phyloP scores from a whole-genome alignment of 768 basidiomycete species.

The Termitomyces bulborhizus region DNA sequence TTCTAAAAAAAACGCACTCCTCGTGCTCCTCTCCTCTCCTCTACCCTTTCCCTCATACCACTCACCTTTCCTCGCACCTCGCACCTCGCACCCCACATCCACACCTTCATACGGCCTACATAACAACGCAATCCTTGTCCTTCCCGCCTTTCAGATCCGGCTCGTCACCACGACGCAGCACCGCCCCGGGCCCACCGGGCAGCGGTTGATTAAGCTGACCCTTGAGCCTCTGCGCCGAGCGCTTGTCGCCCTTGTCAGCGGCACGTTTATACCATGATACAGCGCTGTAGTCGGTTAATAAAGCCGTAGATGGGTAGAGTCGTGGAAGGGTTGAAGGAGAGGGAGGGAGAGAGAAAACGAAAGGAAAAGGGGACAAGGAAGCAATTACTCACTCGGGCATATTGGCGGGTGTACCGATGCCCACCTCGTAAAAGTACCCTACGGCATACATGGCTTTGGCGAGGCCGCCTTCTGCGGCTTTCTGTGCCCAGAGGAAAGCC shows the following conservation, averaged over 20 bases:
- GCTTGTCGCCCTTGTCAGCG: slow-evolving; percentile 89
- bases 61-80: background rate
- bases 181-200: slow-evolving; percentile 56
- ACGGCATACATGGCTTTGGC: slow-evolving; percentile 97
- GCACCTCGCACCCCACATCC: background rate
- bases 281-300: slow-evolving; percentile 37
- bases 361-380: background rate
- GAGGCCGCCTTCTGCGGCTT: slow-evolving; percentile 87
- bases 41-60: background rate
- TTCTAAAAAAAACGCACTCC: background rate
- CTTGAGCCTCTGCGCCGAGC: slow-evolving; percentile 80
- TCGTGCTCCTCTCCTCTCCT: too few relatives aligned
- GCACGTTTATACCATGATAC: slow-evolving; percentile 83
- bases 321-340: background rate
- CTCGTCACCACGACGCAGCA: slow-evolving; percentile 50
- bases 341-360: too few relatives aligned
- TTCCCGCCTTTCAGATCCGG: slow-evolving; percentile 41
- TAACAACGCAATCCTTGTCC: slow-evolving; percentile 83
- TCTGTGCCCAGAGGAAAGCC: slow-evolving; percentile 96
- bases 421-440: slow-evolving; percentile 95
- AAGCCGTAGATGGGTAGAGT: background rate
- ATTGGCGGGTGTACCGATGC: slow-evolving; percentile 8
- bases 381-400: slow-evolving; percentile 6
- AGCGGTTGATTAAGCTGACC: slow-evolving; percentile 49
- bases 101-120: slow-evolving; percentile 37